Percentiles rank a stretch among this genome's conserved stretches.
These are phyloP conservation scores for Tetragonia tetragonoides DNA, from an alignment of 148 eudicot genomes.

Conservation along the genomic window DNA sequence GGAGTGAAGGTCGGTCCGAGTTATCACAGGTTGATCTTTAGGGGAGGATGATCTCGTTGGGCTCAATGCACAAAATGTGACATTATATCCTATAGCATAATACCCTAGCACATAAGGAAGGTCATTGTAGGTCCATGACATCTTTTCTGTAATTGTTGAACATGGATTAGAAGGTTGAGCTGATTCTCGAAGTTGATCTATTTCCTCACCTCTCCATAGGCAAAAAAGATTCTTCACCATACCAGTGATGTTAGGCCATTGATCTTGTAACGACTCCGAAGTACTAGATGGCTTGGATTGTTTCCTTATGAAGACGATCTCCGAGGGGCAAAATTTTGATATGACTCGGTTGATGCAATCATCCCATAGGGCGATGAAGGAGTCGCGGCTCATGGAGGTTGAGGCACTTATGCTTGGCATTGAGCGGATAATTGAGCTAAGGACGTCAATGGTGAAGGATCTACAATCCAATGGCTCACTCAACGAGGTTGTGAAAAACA, in stretches of 20 bases:
- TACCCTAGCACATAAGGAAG: slow-evolving; percentile 77
- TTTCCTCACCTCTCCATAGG: slow-evolving; percentile 84
- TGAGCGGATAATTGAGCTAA: slow-evolving; percentile 55
- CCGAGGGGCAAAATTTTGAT: slow-evolving; percentile 60
- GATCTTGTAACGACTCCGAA: slow-evolving; percentile 34
- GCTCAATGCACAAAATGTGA: slow-evolving; percentile 74
- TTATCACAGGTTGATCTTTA: slow-evolving; percentile 26
- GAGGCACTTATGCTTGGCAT: slow-evolving; percentile 39
- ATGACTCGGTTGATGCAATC: slow-evolving; percentile 71
- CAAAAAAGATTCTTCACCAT: slow-evolving; percentile 52
- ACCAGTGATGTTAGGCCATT: slow-evolving; percentile 72
- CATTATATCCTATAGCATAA: slow-evolving; percentile 60
- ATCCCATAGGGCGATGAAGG: slow-evolving; percentile 78
- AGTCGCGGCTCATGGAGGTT: slow-evolving; percentile 48
- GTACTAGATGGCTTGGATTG: slow-evolving; percentile 13
- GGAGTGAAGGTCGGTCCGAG: slow-evolving; percentile 59
- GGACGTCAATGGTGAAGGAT: slow-evolving; percentile 51
- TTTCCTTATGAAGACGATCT: slow-evolving; percentile 53
- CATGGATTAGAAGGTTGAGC: slow-evolving; percentile 47
- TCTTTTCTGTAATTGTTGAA: slow-evolving; percentile 45
- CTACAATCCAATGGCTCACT: slow-evolving; percentile 51
- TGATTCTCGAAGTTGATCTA: slow-evolving; percentile 47
- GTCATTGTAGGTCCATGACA: slow-evolving; percentile 59
- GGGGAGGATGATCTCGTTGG: slow-evolving; percentile 22
- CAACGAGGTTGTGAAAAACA: slow-evolving; percentile 51